A percentile compares a stretch with the other conserved stretches of the same genome.
These are phyloP conservation scores for Fusarium odoratissimum DNA, from an alignment of 2,329 filamentous ascomycete species.

Conservation along the genomic window DNA sequence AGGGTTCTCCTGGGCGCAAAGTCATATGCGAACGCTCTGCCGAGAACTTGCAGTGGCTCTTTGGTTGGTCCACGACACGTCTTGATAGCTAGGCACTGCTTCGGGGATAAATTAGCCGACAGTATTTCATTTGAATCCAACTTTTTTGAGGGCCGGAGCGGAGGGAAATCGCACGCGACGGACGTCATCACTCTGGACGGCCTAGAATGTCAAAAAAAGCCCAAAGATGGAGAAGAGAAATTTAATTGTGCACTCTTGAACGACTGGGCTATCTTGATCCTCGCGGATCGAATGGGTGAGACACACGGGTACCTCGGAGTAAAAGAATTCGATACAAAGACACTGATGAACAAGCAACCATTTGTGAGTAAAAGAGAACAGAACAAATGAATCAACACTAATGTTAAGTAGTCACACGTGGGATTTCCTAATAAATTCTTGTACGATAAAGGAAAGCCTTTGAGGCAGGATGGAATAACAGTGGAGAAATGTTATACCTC, in stretches of 20 bases:
- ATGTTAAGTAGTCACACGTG: background rate
- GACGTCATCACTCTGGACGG: background rate
- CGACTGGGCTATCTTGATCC: conserved; percentile 20
- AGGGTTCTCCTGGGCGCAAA: background rate
- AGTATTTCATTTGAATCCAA: background rate
- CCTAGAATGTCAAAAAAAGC: background rate
- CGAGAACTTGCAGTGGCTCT: background rate
- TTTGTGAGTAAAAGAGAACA: background rate
- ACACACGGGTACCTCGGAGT: conserved; percentile 5
- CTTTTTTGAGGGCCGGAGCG: background rate
- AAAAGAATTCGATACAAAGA: background rate
- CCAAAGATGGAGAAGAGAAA: background rate
- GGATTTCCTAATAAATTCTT: background rate
- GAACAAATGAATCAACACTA: rapidly evolving
- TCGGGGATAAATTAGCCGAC: rapidly evolving
- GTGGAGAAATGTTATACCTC: background rate
- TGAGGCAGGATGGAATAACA: conserved; percentile 1
- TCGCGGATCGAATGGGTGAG: conserved; percentile 11
- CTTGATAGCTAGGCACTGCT: conserved; percentile 12
- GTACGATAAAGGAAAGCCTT: background rate
- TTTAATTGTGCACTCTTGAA: background rate
- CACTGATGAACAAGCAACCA: background rate
- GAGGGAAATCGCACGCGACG: background rate
- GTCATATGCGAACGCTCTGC: background rate
- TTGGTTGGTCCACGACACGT: conserved; percentile 22